Conservation (phyloP, 106 monocot species). For the Allium fistulosum region DNA sequence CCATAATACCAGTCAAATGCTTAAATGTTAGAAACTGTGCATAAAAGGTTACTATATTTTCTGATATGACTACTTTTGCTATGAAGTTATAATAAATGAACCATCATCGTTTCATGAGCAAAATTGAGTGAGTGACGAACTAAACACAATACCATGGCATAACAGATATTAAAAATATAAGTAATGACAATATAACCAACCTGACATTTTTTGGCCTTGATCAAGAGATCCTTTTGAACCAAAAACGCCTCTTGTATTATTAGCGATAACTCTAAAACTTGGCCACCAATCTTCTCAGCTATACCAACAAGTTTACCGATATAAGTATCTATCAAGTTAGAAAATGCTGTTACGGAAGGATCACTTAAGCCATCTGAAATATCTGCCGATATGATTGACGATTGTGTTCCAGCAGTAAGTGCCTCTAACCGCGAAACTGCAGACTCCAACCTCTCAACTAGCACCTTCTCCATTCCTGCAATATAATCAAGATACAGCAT, state of each 20-base stretch:
- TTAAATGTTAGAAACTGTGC: too few relatives aligned
- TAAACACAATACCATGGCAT: too few relatives aligned
- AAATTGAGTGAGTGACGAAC: too few relatives aligned
- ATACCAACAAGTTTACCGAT: conserved; percentile 16
- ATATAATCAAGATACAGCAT: not conserved
- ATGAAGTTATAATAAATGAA: too few relatives aligned
- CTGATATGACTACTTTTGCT: too few relatives aligned
- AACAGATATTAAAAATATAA: too few relatives aligned
- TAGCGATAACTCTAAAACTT: conserved; percentile 49
- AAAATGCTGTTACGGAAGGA: conserved; percentile 40
- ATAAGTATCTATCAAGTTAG: conserved; percentile 25
- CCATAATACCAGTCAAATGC: too few relatives aligned
- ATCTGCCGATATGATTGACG: conserved; percentile 14
- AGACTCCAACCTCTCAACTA: conserved; percentile 62
- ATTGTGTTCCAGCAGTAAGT: conserved; percentile 19
- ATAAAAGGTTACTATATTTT: too few relatives aligned
- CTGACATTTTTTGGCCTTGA: conserved; percentile 37
- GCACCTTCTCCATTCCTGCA: conserved; percentile 50
- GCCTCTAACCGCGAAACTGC: conserved; percentile 77
- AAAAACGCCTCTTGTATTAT: conserved; percentile 40
- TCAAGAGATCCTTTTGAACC: conserved; percentile 32
- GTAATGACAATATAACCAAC: conserved; percentile 2
- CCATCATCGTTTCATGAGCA: too few relatives aligned
- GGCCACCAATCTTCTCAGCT: conserved; percentile 45
- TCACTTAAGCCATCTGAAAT: conserved; percentile 18